These are phyloP conservation scores for Asterophora lycoperdoides DNA, from an alignment of 768 basidiomycete species.

Conservation along the genomic window DNA sequence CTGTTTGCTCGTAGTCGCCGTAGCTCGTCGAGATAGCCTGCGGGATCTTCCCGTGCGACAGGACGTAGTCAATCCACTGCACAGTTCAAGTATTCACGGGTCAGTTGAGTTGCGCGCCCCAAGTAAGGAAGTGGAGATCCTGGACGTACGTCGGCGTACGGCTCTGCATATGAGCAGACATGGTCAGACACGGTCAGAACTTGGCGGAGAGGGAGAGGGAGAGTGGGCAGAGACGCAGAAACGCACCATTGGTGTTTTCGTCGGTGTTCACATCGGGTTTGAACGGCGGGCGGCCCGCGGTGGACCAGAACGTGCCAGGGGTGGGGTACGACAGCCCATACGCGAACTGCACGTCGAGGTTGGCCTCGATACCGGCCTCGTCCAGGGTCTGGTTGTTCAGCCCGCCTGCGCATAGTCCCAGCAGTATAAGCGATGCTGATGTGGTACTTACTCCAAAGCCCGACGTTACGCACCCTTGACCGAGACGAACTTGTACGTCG, in stretches of 20 bases:
- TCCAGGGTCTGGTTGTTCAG: constrained; percentile 52
- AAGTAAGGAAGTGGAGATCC: too few relatives aligned
- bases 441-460: too few relatives aligned
- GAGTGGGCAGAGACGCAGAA: too few relatives aligned
- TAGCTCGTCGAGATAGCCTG: constrained; percentile 70
- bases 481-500: constrained; percentile 49
- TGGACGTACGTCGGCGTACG: too few relatives aligned
- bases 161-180: too few relatives aligned
- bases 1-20: constrained; percentile 68
- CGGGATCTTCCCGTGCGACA: constrained; percentile 42
- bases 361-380: constrained; percentile 58
- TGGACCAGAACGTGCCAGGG: constrained; percentile 55
- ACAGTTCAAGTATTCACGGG: too few relatives aligned
- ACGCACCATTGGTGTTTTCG: constrained; percentile 35
- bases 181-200: too few relatives aligned
- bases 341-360: constrained; percentile 65
- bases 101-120: too few relatives aligned
- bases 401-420: constrained; percentile 45
- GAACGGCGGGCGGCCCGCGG: constrained; percentile 58
- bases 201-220: too few relatives aligned
- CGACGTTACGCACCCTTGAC: constrained; percentile 42
- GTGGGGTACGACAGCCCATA: constrained; percentile 63
- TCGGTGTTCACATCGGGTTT: constrained; percentile 40
- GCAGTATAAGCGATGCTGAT: too few relatives aligned
- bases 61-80: constrained; percentile 61